Base-by-base conservation (phyloP, 768 basidiomycete species). In the Epithele typhae region DNA sequence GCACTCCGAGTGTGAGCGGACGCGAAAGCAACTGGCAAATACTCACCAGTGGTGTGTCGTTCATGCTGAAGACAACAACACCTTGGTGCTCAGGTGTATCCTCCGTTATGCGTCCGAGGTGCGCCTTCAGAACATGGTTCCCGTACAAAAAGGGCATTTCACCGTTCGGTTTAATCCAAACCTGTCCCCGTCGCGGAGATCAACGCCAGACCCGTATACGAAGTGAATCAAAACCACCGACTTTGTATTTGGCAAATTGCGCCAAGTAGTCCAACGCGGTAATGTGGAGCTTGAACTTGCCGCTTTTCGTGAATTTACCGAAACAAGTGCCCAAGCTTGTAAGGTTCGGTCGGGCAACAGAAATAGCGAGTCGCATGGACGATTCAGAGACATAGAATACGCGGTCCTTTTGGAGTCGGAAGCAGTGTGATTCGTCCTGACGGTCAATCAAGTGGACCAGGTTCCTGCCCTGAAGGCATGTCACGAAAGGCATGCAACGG, bases 121-220 rank as follows among this genome's bases (percentile, higher is more conserved):
- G 96, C 8, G 96, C 96, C 69, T 98, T 99, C 53, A 97, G 80
- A 49, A 98, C 85, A 69, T 99, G 94, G 63, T 99, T 99, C 46
- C 96, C 96, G 61, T 99, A 99, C 30, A 99, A 71, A 76, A 95
- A 99, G 1, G 96, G 96, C 86, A 99, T 95, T 69, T 99, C 96
- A 60, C 96, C 96, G 55, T 98, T 95, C 21, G 94, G 86, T 67
- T 99, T 99, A 64, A 99, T 92, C 96, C 96, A 99, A 15, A 98
- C 80, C 95, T 97, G 49, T 18, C 15, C 15, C 15, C 14, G 11
- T 43, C 18, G 19, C 34, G 34, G 27, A 21, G 4, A 30, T 43
- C n/a, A n/a, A n/a, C n/a, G n/a, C n/a, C 7, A 15, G 48, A 43
- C 40, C 19, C 47, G 27, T 47, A 21, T 15, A n/a, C 21, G 12